These are phyloP conservation scores for Musa balbisiana DNA, from an alignment of 202 grass and related monocot genomes.

Conservation along the genomic window DNA sequence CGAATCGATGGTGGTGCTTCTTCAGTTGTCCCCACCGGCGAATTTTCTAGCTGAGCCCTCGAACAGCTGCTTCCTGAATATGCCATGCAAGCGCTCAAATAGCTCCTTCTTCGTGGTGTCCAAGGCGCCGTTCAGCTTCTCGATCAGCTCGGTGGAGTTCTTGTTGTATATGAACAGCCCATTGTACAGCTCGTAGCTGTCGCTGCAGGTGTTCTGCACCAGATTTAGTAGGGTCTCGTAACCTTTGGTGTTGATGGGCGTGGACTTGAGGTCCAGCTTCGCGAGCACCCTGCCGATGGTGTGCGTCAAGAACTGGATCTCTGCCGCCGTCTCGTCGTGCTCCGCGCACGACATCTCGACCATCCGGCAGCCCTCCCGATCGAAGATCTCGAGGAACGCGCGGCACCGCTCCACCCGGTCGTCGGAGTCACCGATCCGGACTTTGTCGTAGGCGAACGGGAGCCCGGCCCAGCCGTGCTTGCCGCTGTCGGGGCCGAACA, in stretches of 20 bases:
- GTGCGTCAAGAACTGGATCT: too few relatives aligned
- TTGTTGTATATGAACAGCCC: constrained; percentile 3
- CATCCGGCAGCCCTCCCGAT: not conserved
- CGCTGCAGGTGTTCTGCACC: not conserved
- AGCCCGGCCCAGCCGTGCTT: too few relatives aligned
- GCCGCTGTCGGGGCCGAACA: too few relatives aligned
- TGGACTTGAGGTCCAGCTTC: constrained; percentile 1
- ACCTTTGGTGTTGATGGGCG: not conserved
- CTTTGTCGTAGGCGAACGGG: too few relatives aligned
- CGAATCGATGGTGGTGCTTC: too few relatives aligned
- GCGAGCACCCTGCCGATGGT: not conserved
- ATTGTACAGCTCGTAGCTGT: not conserved
- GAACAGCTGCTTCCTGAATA: not conserved
- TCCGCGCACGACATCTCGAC: not conserved
- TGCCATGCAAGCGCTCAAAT: not conserved
- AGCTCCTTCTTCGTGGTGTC: not conserved
- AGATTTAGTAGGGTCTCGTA: not conserved
- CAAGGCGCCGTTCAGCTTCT: not conserved
- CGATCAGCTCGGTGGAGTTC: not conserved
- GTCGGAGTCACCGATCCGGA: too few relatives aligned
- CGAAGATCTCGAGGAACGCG: not conserved
- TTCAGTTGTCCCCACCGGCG: too few relatives aligned
- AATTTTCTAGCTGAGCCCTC: not conserved
- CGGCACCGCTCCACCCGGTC: not conserved
- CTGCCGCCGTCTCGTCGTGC: not conserved